Base-by-base conservation (phyloP, 2,329 filamentous ascomycete genomes). In the Trichoderma breve region DNA sequence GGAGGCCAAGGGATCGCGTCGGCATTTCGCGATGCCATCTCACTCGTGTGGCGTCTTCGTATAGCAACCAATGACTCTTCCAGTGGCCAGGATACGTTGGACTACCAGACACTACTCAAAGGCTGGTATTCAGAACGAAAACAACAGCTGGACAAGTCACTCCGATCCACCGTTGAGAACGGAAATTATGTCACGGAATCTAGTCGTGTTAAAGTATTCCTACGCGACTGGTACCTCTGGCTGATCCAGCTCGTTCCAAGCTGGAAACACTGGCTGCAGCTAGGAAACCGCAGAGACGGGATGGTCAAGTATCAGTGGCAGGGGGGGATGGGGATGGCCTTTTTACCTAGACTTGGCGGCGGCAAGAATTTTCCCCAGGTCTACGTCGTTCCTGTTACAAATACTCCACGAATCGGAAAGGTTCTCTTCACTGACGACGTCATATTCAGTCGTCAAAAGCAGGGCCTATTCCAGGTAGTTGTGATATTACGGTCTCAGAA, bases 1-100 rank as follows among this genome's bases (percentile, higher is more conserved):
- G 81, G 79, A 4, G 80, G 80, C 1, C 81, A 82, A 72, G 81
- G 80, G 3, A 81, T 82, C 39, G 79, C 79, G 15, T 78, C 77
- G 21, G 80, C 80, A 15, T 74, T 82, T 30, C 75, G 80, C 3
- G 81, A 83, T 65, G 80, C 80, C 11, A 76, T 79, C 9, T 74
- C 77, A 30, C 75, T 82, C 1, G 77, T 75, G 21, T 82, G 81
- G 81, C 78, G 80, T 2, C 76, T 82, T 21, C 58, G 43, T 3
- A 18, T 76, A 7, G 53, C 60, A 12, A 43, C 64, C 4, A 18
- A 65, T 11, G 32, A 67, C 7, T 8, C 51, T 26, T 55, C 51
- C 9, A 18, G 24, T 18, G 11, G 24, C 12, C 6, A 12, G 24
- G 51, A 28, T 28, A 5, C 24, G 51, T 24, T 55, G 24, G 24